Percentiles rank a stretch among this genome's conserved stretches.
These are phyloP conservation scores for Starmerella stigmatis DNA, from an alignment of 805 yeast species.

Conservation along the genomic window DNA sequence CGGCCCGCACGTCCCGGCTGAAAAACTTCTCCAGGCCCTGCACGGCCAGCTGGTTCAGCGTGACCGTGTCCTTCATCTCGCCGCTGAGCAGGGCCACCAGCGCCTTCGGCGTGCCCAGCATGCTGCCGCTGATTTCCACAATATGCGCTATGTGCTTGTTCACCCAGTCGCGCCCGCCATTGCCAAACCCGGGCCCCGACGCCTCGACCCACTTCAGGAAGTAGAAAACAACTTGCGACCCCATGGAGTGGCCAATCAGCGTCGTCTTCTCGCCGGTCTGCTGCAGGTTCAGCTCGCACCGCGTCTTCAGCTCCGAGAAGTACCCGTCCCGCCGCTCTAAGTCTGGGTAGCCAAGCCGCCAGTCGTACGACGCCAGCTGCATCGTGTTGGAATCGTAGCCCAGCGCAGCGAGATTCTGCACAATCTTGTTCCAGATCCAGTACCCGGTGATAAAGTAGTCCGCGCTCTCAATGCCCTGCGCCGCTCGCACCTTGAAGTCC, in stretches of 20 bases:
- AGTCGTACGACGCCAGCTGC: constrained; percentile 88
- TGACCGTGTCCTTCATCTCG: constrained; percentile 96
- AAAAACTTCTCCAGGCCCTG: constrained; percentile 92
- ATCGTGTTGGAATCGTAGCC: constrained; percentile 89
- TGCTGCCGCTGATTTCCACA: constrained; percentile 82
- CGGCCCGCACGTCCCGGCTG: constrained; percentile 77
- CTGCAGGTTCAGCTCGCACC: constrained; percentile 51
- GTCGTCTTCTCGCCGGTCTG: constrained; percentile 56
- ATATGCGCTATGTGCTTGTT: constrained; percentile 70
- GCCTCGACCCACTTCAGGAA: constrained; percentile 97
- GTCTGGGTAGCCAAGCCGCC: constrained; percentile 88
- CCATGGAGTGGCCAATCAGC: constrained; percentile 93
- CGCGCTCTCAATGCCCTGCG: constrained; percentile 93
- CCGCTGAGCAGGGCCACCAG: constrained; percentile 88
- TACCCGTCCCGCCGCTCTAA: constrained; percentile 79
- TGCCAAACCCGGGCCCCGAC: constrained; percentile 61
- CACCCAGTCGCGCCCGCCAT: constrained; percentile 88
- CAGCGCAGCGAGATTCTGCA: constrained; percentile 88
- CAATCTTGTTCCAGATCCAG: constrained; percentile 95
- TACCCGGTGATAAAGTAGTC: constrained; percentile 95
- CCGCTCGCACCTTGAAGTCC: constrained; percentile 68
- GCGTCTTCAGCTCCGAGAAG: constrained; percentile 62
- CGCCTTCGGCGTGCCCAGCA: constrained; percentile 89
- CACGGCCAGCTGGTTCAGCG: constrained; percentile 81
- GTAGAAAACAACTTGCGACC: constrained; percentile 77